Evolutionary conservation across 2,329 filamentous ascomycete species (phyloP).

Genomic region (Pleoardoris graminearum): DNA sequence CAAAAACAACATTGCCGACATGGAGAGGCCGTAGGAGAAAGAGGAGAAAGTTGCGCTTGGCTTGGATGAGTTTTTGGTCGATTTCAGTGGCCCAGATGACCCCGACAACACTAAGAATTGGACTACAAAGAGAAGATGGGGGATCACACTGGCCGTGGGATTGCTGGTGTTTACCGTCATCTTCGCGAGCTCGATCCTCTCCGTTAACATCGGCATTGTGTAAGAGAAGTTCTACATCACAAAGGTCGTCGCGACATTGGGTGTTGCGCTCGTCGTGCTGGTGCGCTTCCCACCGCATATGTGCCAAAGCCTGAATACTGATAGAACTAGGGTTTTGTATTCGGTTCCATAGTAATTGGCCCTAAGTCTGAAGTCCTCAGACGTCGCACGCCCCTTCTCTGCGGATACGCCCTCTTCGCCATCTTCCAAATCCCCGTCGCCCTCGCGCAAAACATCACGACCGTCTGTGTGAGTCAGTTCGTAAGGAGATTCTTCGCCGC

Average conservation of each 20-base stretch:
- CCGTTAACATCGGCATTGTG: conserved; percentile 61
- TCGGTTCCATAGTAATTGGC: conserved; percentile 49
- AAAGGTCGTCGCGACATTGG: conserved; percentile 52
- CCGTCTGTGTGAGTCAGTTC: conserved; percentile 57
- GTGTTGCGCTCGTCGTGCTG: conserved; percentile 53
- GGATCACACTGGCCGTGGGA: conserved; percentile 68
- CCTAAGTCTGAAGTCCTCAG: conserved; percentile 58
- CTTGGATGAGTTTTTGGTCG: conserved; percentile 57
- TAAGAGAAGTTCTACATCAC: conserved; percentile 53
- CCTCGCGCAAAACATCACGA: conserved; percentile 54
- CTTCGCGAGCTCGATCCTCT: conserved; percentile 61
- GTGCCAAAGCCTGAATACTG: not conserved
- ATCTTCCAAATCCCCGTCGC: conserved; percentile 48
- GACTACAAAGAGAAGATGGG: conserved; percentile 67
- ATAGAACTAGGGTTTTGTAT: conserved; percentile 52
- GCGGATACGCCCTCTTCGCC: conserved; percentile 41
- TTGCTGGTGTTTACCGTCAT: conserved; percentile 47
- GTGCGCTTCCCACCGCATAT: conserved; percentile 16
- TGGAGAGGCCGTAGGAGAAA: conserved; percentile 8
- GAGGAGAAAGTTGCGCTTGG: conserved; percentile 55
- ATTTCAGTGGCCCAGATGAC: conserved; percentile 73
- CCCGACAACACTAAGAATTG: conserved; percentile 73
- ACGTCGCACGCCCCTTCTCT: conserved; percentile 41
- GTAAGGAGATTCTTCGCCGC: conserved; percentile 57
- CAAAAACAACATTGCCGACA: conserved; percentile 8